A percentile compares a stretch with the other conserved stretches of the same genome.
phyloP scores from a whole-genome alignment of 768 basidiomycete species.

The Macrolepiota albuminosa region DNA sequence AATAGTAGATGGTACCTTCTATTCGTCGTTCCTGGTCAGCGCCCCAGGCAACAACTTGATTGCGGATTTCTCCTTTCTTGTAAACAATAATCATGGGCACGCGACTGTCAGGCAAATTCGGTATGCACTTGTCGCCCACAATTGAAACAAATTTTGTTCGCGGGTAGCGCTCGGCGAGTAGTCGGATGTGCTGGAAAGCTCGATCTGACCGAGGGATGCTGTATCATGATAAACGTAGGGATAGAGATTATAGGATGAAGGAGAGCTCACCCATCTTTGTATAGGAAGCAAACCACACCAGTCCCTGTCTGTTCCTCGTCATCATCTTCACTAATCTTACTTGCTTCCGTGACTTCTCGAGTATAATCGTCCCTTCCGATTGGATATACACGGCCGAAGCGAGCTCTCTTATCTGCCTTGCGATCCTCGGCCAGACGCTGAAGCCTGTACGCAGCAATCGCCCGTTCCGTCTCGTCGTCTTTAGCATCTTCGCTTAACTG shows the following conservation, averaged over 20 bases:
- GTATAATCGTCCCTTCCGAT: constrained; percentile 94
- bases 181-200: constrained; percentile 61
- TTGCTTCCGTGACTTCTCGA: constrained; percentile 91
- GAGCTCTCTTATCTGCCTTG: constrained; percentile 49
- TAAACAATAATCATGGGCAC: constrained; percentile 93
- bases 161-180: constrained; percentile 78
- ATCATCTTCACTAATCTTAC: constrained; percentile 60
- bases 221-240: neutral
- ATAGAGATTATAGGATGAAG: neutral
- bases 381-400: constrained; percentile 83
- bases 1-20: constrained; percentile 50
- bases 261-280: constrained; percentile 83
- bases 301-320: constrained; percentile 72
- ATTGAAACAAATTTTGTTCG: constrained; percentile 96
- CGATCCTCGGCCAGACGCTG: constrained; percentile 63
- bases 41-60: constrained; percentile 83
- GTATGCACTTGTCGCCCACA: constrained; percentile 90
- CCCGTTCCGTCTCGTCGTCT: constrained; percentile 73
- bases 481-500: constrained; percentile 68
- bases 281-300: constrained; percentile 90
- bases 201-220: constrained; percentile 82
- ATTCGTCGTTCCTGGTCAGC: constrained; percentile 70
- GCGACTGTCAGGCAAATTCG: constrained; percentile 89
- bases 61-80: constrained; percentile 84
- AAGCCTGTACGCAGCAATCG: constrained; percentile 61